Evolutionary conservation across 805 yeast species (phyloP).

Genomic region (Starmerella bacillaris): DNA sequence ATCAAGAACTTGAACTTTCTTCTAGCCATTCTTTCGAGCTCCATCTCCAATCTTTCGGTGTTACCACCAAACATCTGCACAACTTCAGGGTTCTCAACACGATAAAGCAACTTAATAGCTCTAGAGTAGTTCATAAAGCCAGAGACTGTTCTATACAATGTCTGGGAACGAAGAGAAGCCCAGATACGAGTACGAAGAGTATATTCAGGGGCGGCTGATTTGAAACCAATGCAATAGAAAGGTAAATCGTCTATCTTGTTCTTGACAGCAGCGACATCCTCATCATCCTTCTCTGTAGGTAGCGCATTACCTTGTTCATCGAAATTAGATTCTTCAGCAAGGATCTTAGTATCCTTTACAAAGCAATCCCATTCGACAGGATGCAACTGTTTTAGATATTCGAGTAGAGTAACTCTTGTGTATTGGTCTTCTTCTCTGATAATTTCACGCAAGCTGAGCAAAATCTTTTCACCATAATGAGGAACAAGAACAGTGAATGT

Average conservation of each 20-base stretch:
- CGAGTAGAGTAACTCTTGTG: constrained; percentile 83
- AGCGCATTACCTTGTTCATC: constrained; percentile 30
- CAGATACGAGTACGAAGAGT: constrained; percentile 91
- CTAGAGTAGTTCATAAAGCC: constrained; percentile 98
- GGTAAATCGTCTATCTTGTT: constrained; percentile 81
- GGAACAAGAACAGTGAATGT: constrained; percentile 94
- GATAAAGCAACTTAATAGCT: constrained; percentile 80
- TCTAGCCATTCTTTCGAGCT: constrained; percentile 65
- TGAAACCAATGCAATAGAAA: constrained; percentile 91
- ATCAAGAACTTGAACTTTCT: constrained; percentile 67
- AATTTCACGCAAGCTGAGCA: constrained; percentile 83
- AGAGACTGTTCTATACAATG: constrained; percentile 87
- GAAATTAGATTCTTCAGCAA: constrained; percentile 82
- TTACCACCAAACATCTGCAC: constrained; percentile 98
- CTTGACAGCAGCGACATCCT: constrained; percentile 55
- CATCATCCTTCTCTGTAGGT: constrained; percentile 24
- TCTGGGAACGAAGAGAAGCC: constrained; percentile 96
- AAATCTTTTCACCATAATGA: constrained; percentile 87
- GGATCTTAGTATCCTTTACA: constrained; percentile 84
- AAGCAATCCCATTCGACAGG: constrained; percentile 97
- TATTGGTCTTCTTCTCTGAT: constrained; percentile 94
- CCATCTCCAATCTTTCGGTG: constrained; percentile 89
- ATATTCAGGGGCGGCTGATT: constrained; percentile 93
- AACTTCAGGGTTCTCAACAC: constrained; percentile 88
- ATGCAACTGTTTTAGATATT: constrained; percentile 84